Conservation (phyloP, 2,329 filamentous ascomycete species). For the Oidium heveae region DNA sequence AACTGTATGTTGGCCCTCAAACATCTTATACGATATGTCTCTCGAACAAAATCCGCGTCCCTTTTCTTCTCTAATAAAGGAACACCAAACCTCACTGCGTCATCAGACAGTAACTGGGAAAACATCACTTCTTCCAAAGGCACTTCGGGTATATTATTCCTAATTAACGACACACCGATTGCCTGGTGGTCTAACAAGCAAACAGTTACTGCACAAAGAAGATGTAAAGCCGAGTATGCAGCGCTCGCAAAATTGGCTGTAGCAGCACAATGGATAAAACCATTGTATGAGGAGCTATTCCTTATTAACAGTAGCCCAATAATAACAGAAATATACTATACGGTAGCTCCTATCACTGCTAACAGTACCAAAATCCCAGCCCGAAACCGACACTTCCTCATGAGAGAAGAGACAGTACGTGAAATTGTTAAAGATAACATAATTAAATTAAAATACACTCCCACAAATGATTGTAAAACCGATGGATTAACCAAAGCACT, state of each 20-base stretch:
- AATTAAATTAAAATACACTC: not conserved
- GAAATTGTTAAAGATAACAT: not conserved
- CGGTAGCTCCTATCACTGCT: not conserved
- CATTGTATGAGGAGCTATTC: not conserved
- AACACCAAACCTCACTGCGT: not conserved
- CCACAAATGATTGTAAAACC: not conserved
- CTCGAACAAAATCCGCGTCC: not conserved
- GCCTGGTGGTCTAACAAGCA: too few relatives aligned
- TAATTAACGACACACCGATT: too few relatives aligned
- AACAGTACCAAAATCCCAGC: not conserved
- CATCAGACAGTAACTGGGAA: not conserved
- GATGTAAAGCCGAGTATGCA: not conserved
- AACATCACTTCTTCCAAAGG: not conserved
- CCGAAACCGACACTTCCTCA: not conserved
- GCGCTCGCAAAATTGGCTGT: not conserved
- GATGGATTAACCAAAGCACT: not conserved
- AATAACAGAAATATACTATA: not conserved
- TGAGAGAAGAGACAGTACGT: not conserved
- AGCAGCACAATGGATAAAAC: not conserved
- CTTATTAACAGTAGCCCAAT: not conserved
- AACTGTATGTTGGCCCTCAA: too few relatives aligned
- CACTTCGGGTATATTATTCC: not conserved
- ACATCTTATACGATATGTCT: too few relatives aligned
- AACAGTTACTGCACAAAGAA: not conserved
- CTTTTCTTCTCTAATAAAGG: not conserved